These are phyloP conservation scores for Tylopilus sp. DNA, from an alignment of 768 basidiomycete genomes.

Conservation along the genomic window DNA sequence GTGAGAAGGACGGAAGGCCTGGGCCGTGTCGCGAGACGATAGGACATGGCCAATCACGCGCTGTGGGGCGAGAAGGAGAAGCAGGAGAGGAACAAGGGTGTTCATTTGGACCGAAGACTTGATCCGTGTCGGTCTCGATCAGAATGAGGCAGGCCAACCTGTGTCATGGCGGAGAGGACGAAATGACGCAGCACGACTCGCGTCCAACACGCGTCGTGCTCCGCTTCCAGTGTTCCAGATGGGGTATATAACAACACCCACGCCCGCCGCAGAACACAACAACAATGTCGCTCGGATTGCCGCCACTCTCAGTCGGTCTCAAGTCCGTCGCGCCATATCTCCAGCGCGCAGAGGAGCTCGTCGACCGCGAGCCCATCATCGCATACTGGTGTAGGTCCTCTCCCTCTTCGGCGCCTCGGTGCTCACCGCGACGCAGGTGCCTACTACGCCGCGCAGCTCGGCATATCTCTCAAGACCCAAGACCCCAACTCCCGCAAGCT, in stretches of 20 bases:
- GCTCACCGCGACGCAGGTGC: constrained; percentile 50
- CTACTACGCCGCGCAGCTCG: constrained; percentile 89
- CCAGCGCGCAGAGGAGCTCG: constrained; percentile 88
- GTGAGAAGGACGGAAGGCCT: constrained; percentile 18
- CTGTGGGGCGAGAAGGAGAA: constrained; percentile 14
- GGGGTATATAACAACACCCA: background rate
- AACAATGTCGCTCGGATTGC: constrained; percentile 47
- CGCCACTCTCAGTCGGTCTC: constrained; percentile 57
- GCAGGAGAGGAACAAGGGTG: background rate
- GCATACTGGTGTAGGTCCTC: constrained; percentile 88
- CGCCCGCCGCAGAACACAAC: background rate
- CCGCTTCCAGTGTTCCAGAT: background rate
- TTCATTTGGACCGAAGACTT: constrained; percentile 19
- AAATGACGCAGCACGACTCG: background rate
- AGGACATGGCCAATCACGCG: constrained; percentile 16
- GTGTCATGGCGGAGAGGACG: background rate
- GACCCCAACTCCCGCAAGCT: constrained; percentile 61
- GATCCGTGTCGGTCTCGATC: constrained; percentile 17
- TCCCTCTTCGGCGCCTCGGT: background rate
- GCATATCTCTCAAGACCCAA: constrained; percentile 71
- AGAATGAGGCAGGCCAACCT: constrained; percentile 3
- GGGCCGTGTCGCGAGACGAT: constrained; percentile 1
- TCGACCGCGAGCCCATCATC: constrained; percentile 77
- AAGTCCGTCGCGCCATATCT: constrained; percentile 75
- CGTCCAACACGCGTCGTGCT: background rate